Evolutionary conservation across 2,329 filamentous ascomycete species (phyloP).

Genomic region (Alternaria gansuensis): DNA sequence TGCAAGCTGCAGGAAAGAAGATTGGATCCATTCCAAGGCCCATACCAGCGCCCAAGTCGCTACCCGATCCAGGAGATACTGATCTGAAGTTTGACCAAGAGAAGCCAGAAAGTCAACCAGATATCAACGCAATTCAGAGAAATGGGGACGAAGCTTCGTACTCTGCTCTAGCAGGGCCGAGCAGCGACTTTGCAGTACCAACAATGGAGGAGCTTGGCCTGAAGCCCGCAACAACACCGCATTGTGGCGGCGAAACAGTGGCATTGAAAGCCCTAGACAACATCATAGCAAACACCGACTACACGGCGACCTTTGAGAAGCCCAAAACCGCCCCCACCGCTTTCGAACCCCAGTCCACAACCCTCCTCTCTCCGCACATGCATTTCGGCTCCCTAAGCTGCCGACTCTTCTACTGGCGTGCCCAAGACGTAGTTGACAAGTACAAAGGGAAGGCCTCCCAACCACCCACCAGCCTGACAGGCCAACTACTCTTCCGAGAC

Average conservation of each 20-base stretch:
- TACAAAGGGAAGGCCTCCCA: constrained; percentile 64
- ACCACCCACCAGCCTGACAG: constrained; percentile 74
- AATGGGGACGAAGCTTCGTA: constrained; percentile 67
- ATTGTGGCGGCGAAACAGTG: constrained; percentile 74
- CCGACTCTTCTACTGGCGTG: constrained; percentile 76
- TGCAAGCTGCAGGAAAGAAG: constrained; percentile 67
- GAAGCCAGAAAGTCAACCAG: constrained; percentile 60
- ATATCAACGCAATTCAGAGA: constrained; percentile 69
- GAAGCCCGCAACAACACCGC: constrained; percentile 69
- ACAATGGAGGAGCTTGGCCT: constrained; percentile 73
- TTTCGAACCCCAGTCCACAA: constrained; percentile 77
- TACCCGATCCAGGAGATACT: constrained; percentile 73
- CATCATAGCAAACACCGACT: constrained; percentile 69
- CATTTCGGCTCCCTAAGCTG: constrained; percentile 78
- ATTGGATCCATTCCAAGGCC: constrained; percentile 70
- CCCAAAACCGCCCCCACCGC: constrained; percentile 77
- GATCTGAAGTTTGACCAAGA: constrained; percentile 67
- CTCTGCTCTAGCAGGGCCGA: constrained; percentile 69
- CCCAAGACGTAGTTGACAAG: constrained; percentile 67
- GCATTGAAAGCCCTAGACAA: constrained; percentile 67
- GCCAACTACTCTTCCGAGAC: constrained; percentile 79
- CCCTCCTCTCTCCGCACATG: constrained; percentile 74
- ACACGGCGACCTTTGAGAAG: constrained; percentile 78
- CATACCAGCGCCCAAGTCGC: constrained; percentile 64
- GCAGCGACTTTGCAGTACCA: constrained; percentile 73